A percentile compares a stretch with the other conserved stretches of the same genome.
phyloP scores from a whole-genome alignment of 768 basidiomycete species.

The Suillus occidentalis region DNA sequence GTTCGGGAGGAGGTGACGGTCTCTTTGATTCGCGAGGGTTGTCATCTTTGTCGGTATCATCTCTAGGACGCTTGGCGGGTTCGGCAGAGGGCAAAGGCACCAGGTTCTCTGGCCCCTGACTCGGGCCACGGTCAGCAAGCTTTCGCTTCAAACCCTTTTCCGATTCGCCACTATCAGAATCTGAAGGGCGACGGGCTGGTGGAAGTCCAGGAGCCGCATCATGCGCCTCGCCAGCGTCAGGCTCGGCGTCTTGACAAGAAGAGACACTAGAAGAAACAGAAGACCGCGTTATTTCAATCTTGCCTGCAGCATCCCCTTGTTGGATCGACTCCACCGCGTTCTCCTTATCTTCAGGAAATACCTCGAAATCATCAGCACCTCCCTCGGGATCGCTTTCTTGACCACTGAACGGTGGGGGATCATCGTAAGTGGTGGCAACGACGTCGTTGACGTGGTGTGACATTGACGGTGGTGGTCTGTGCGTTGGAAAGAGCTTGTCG shows the following conservation, averaged over 20 bases:
- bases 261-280: slow-evolving; percentile 20
- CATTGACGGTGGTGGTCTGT: slow-evolving; percentile 33
- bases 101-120: slow-evolving; percentile 49
- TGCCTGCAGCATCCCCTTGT: slow-evolving; percentile 11
- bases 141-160: slow-evolving; percentile 75
- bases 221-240: slow-evolving; percentile 32
- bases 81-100: slow-evolving; percentile 30
- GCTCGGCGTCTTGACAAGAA: slow-evolving; percentile 22
- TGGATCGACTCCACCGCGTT: slow-evolving; percentile 16
- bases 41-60: slow-evolving; percentile 60
- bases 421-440: slow-evolving; percentile 13
- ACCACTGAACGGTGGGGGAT: slow-evolving; percentile 35
- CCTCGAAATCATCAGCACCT: slow-evolving; percentile 39
- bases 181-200: slow-evolving; percentile 32
- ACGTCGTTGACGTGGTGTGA: slow-evolving; percentile 24
- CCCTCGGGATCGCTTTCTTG: slow-evolving; percentile 67
- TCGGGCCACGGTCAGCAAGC: slow-evolving; percentile 64
- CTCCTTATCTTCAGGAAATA: slow-evolving; percentile 13
- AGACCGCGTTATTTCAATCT: slow-evolving; percentile 12
- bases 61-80: slow-evolving; percentile 57
- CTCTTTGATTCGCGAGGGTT: slow-evolving; percentile 61
- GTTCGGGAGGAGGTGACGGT: slow-evolving; percentile 70
- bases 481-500: slow-evolving; percentile 26
- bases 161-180: slow-evolving; percentile 46
- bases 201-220: slow-evolving; percentile 26